Conservation (phyloP, 2,329 filamentous ascomycete species). For the Sporothrix pseudoabietina region DNA sequence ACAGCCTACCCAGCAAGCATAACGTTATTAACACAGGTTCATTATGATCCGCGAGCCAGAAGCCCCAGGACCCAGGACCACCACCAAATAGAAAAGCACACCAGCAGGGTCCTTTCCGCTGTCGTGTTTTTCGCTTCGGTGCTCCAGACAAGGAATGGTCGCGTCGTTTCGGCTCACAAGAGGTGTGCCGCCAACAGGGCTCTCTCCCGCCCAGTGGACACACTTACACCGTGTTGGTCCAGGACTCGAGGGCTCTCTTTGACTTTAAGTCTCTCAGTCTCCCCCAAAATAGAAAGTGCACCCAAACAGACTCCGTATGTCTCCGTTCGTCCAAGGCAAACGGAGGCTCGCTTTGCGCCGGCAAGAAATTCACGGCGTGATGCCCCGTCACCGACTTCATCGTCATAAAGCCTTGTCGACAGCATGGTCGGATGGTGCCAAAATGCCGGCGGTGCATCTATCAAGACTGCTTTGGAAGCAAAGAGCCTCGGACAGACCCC, state of each 20-base stretch:
- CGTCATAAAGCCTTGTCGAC: background rate
- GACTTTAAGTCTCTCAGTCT: too few species aligned
- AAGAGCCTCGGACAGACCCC: background rate
- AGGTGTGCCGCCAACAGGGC: background rate
- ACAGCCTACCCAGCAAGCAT: background rate
- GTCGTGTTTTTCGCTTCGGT: slow-evolving; percentile 32
- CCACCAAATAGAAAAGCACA: too few species aligned
- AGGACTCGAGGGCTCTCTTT: background rate
- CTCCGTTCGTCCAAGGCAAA: background rate
- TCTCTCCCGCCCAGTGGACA: background rate
- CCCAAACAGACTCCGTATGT: background rate
- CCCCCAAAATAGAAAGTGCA: background rate
- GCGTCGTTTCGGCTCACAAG: slow-evolving; percentile 26
- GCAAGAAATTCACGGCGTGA: background rate
- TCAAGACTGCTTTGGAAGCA: slow-evolving; percentile 1
- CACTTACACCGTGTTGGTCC: background rate
- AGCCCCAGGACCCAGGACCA: slow-evolving; percentile 7
- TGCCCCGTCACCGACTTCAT: background rate
- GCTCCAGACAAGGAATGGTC: slow-evolving; percentile 32
- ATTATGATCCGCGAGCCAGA: slow-evolving; percentile 29
- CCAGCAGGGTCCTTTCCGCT: slow-evolving; percentile 27
- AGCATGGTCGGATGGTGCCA: slow-evolving; percentile 1
- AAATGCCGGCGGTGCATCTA: slow-evolving; percentile 9
- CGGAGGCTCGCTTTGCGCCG: background rate
- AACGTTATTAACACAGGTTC: slow-evolving; percentile 21